Evolutionary conservation across 495 filamentous ascomycete species (phyloP).

Genomic region (Podospora pseudopauciseta): DNA sequence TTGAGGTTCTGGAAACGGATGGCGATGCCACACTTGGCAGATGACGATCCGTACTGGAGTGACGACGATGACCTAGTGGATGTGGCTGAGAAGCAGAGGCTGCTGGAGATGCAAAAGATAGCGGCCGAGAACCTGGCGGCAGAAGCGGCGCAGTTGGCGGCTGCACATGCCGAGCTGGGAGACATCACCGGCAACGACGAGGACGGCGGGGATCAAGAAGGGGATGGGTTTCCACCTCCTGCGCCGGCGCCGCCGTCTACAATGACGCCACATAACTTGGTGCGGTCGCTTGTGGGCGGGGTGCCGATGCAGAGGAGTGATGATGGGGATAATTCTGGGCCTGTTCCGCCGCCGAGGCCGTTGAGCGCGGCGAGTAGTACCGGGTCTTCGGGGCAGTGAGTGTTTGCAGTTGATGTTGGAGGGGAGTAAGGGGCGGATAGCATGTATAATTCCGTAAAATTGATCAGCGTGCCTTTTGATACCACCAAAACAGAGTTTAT

Average conservation of each 20-base stretch:
- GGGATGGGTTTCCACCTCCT: slow-evolving; percentile 7
- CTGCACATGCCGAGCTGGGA: slow-evolving; percentile 20
- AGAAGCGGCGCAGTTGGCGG: slow-evolving; percentile 23
- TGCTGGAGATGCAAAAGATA: slow-evolving; percentile 36
- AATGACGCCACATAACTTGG: not conserved
- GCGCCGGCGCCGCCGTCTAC: slow-evolving; percentile 13
- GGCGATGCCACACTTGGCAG: slow-evolving; percentile 49
- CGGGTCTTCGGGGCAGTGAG: slow-evolving; percentile 29
- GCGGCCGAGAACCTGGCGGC: slow-evolving; percentile 37
- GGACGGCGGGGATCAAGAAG: slow-evolving; percentile 14
- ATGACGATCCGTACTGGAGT: slow-evolving; percentile 52
- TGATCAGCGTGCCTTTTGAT: not conserved
- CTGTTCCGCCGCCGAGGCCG: slow-evolving; percentile 38
- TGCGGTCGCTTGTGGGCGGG: slow-evolving; percentile 34
- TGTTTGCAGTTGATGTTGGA: not conserved
- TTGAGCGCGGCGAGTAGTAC: slow-evolving; percentile 41
- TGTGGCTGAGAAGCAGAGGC: slow-evolving; percentile 47
- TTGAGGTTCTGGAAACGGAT: slow-evolving; percentile 54
- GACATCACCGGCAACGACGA: slow-evolving; percentile 7
- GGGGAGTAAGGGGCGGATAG: not conserved
- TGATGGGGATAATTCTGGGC: slow-evolving; percentile 20
- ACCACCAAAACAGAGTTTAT: not conserved
- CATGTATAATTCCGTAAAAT: not conserved
- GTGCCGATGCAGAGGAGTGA: slow-evolving; percentile 48
- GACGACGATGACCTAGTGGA: slow-evolving; percentile 56